phyloP scores from a whole-genome alignment of 495 filamentous ascomycete species.

The Annulohypoxylon stygium region DNA sequence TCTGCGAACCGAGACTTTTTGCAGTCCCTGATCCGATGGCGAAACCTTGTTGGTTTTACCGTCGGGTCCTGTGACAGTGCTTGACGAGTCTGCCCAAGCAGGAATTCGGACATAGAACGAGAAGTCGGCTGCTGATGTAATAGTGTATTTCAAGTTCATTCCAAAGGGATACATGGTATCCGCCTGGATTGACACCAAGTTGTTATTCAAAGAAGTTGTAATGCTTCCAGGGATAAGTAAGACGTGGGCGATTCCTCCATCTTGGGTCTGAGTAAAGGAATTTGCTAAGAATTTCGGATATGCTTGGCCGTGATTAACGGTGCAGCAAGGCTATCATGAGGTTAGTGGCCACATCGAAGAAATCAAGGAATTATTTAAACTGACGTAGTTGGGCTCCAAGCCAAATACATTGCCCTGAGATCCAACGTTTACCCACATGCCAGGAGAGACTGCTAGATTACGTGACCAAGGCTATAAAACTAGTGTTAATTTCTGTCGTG shows the following conservation, averaged over 20 bases:
- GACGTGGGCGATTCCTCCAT: conserved; percentile 58
- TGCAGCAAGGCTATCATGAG: conserved; percentile 65
- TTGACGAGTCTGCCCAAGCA: conserved; percentile 57
- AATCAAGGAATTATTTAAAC: conserved; percentile 15
- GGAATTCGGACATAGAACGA: conserved; percentile 67
- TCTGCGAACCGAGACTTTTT: conserved; percentile 53
- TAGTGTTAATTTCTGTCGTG: conserved; percentile 4
- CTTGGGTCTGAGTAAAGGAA: conserved; percentile 50
- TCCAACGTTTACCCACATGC: conserved; percentile 67
- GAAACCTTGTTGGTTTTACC: conserved; percentile 28
- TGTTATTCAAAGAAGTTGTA: conserved; percentile 47
- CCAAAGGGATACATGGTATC: conserved; percentile 68
- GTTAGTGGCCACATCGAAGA: conserved; percentile 13
- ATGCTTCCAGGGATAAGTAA: conserved; percentile 57
- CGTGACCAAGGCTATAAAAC: conserved; percentile 54
- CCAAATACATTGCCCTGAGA: conserved; percentile 61
- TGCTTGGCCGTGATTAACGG: conserved; percentile 72
- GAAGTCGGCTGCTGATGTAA: conserved; percentile 57
- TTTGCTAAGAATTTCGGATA: conserved; percentile 68
- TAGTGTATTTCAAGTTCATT: conserved; percentile 62
- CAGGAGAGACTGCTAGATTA: conserved; percentile 54
- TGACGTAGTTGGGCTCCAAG: conserved; percentile 54
- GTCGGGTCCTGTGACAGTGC: conserved; percentile 33
- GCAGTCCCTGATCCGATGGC: conserved; percentile 52
- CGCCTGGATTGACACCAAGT: conserved; percentile 43